These are phyloP conservation scores for Sonneratia caseolaris DNA, from an alignment of 345 rosid genomes.

Conservation along the genomic window DNA sequence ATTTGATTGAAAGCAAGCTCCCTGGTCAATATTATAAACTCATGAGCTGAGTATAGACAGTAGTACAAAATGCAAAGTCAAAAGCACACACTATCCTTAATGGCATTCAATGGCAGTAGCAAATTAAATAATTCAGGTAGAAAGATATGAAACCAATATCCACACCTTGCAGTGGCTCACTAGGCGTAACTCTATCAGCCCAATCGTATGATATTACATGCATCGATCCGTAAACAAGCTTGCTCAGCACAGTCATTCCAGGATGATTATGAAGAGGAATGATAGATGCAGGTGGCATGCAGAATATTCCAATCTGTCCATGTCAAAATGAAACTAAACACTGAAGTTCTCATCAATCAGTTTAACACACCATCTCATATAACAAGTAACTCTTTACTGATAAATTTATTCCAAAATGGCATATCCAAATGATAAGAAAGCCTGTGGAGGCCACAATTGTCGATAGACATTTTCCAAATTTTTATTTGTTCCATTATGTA, in stretches of 20 bases:
- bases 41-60: neutral
- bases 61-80: neutral
- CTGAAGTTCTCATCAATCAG: neutral
- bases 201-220: slow-evolving; percentile 84
- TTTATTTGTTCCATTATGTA: too few species aligned
- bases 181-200: slow-evolving; percentile 44
- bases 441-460: too few species aligned
- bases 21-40: neutral
- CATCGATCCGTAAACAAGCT: slow-evolving; percentile 79
- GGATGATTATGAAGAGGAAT: slow-evolving; percentile 98
- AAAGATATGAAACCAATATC: slow-evolving; percentile 4
- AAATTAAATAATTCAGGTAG: neutral
- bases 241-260: slow-evolving; percentile 91
- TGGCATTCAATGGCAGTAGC: neutral
- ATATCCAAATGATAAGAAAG: too few species aligned
- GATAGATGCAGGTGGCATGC: slow-evolving; percentile 81
- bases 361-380: too few species aligned
- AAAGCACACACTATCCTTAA: neutral
- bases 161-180: slow-evolving; percentile 60
- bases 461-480: too few species aligned
- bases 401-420: too few species aligned
- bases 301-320: slow-evolving; percentile 85
- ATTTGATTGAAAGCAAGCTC: neutral
- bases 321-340: slow-evolving; percentile 5
- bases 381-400: too few species aligned